phyloP scores from a whole-genome alignment of 2,329 filamentous ascomycete species.

The Juglanconis sp. region DNA sequence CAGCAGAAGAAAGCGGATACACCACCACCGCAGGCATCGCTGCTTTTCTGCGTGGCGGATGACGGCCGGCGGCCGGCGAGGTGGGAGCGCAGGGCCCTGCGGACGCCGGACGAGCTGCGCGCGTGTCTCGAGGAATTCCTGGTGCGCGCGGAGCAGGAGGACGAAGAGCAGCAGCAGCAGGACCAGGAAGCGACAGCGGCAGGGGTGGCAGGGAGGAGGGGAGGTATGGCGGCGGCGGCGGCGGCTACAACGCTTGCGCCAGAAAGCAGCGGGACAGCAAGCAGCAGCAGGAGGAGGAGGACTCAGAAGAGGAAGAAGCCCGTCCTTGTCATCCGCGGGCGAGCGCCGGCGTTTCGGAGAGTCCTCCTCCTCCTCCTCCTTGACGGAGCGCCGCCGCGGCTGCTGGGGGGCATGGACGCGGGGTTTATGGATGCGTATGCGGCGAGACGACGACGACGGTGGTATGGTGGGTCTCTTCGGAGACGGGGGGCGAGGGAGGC shows the following conservation, averaged over 20 bases:
- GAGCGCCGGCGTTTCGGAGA: slow-evolving; percentile 21
- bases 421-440: slow-evolving; percentile 31
- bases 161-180: neutral
- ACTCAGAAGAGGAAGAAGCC: neutral
- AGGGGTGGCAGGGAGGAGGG: neutral
- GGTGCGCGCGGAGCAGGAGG: too few species aligned
- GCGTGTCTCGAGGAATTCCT: neutral
- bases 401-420: slow-evolving; percentile 24
- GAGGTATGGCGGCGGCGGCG: too few species aligned
- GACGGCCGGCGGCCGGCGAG: too few species aligned
- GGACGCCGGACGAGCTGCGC: slow-evolving; percentile 19
- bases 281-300: too few species aligned
- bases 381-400: neutral
- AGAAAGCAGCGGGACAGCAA: neutral
- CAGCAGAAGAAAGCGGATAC: too few species aligned
- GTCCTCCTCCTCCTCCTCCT: slow-evolving; percentile 16
- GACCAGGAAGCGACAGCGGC: neutral
- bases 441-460: too few species aligned
- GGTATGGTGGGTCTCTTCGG: neutral
- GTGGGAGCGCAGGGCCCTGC: slow-evolving; percentile 14
- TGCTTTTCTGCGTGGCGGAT: too few species aligned
- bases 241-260: neutral
- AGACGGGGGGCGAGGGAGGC: neutral
- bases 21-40: too few species aligned
- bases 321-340: slow-evolving; percentile 27